Conservation (phyloP, 257 asterid genomes). For the Nicotiana noctiflora region DNA sequence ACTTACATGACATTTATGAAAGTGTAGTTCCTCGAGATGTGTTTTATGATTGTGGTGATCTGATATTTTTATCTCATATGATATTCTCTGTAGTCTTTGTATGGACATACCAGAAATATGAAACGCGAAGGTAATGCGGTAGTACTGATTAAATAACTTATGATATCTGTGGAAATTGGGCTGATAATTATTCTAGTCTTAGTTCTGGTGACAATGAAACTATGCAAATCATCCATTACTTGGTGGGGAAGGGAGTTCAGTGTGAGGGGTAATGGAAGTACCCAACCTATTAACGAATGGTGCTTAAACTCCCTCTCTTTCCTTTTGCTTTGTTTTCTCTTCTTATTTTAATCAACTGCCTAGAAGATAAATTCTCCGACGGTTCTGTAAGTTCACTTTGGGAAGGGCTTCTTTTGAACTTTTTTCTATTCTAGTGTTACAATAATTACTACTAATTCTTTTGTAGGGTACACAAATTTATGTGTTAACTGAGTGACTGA, state of each 20-base stretch:
- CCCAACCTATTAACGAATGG: not conserved
- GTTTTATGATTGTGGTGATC: conserved; percentile 94
- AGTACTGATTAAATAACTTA: not conserved
- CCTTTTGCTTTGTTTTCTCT: not conserved
- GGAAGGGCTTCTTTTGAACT: not conserved
- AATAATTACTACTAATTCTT: not conserved
- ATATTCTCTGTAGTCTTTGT: conserved; percentile 94
- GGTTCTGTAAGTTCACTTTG: not conserved
- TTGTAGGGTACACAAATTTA: not conserved
- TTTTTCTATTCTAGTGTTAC: not conserved
- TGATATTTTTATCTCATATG: conserved; percentile 97
- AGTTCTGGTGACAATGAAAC: not conserved
- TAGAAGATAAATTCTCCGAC: not conserved
- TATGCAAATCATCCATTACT: not conserved
- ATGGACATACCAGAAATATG: conserved; percentile 79
- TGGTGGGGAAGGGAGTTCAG: not conserved
- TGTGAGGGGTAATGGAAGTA: not conserved
- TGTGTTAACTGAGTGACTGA: not conserved
- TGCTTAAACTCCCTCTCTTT: not conserved
- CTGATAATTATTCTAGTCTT: not conserved
- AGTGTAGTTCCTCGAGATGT: conserved; percentile 80
- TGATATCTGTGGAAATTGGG: not conserved
- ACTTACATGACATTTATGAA: conserved; percentile 10
- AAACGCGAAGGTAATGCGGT: conserved; percentile 56
- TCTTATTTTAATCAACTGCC: not conserved